Percentiles rank a stretch among this genome's conserved stretches.
Evolutionary conservation across 1,139 yeast genomes (phyloP).

Genomic region (Pichia norvegensis): DNA sequence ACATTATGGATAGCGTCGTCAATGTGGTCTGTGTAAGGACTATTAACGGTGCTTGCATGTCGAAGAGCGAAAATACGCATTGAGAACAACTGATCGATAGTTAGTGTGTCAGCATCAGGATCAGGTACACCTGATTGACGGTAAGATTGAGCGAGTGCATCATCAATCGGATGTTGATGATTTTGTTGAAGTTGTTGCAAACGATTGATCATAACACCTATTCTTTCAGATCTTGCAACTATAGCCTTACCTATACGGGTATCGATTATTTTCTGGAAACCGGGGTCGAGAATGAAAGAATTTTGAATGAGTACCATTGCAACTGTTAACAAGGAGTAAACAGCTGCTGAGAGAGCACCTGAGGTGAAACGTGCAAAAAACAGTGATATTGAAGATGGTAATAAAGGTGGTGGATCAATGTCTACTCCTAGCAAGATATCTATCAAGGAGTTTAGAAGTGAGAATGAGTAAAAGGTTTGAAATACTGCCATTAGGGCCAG

Average conservation of each 20-base stretch:
- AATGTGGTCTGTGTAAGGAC: neutral
- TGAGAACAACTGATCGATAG: neutral
- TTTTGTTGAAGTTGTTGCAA: slow-evolving; percentile 1
- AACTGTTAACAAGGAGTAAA: slow-evolving; percentile 12
- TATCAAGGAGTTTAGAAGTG: slow-evolving; percentile 11
- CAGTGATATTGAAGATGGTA: neutral
- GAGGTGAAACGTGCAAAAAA: neutral
- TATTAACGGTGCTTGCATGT: neutral
- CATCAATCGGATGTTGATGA: neutral
- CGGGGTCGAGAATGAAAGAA: slow-evolving; percentile 66
- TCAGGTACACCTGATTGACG: neutral
- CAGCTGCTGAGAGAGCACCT: slow-evolving; percentile 35
- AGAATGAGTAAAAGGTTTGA: slow-evolving; percentile 14
- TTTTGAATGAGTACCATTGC: slow-evolving; percentile 36
- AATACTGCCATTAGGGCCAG: slow-evolving; percentile 7
- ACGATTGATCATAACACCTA: slow-evolving; percentile 14
- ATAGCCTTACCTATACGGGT: slow-evolving; percentile 44
- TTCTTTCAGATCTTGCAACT: slow-evolving; percentile 35
- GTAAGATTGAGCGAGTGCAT: neutral
- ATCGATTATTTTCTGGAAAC: slow-evolving; percentile 48
- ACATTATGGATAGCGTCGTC: neutral
- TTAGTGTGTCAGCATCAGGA: neutral
- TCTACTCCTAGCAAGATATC: slow-evolving; percentile 17
- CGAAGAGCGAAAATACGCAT: neutral
- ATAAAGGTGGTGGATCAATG: slow-evolving; percentile 8